phyloP scores from a whole-genome alignment of 2,329 filamentous ascomycete species.

The Colletotrichum musicola region DNA sequence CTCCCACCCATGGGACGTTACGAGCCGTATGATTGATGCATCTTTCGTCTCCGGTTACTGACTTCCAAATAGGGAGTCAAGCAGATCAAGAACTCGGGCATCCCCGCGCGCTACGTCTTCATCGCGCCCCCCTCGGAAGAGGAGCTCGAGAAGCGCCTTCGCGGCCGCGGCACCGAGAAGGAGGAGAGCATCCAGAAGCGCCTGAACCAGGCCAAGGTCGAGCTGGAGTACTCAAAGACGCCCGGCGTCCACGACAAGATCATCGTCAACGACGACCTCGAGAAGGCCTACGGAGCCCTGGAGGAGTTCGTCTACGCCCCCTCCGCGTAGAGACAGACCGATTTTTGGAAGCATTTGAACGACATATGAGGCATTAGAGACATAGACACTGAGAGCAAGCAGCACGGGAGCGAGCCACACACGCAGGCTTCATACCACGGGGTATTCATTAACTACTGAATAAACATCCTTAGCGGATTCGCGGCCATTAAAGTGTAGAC shows the following conservation, averaged over 20 bases:
- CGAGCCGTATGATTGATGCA: no score
- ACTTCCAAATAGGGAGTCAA: constrained; percentile 75
- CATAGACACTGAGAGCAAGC: neutral
- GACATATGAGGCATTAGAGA: neutral
- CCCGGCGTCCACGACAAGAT: constrained; percentile 64
- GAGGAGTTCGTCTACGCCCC: constrained; percentile 62
- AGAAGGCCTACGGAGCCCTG: constrained; percentile 64
- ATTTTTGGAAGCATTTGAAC: no score
- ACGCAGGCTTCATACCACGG: neutral
- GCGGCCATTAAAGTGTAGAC: constrained; percentile 47
- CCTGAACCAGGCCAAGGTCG: constrained; percentile 77
- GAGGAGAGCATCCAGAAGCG: constrained; percentile 79
- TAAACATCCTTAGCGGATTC: neutral
- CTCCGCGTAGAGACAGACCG: neutral
- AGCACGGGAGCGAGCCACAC: neutral
- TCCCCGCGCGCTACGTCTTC: constrained; percentile 86
- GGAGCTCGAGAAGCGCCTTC: constrained; percentile 79
- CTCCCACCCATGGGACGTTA: no score
- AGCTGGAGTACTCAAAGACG: constrained; percentile 79
- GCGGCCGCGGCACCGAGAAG: constrained; percentile 82
- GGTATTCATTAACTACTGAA: constrained; percentile 7
- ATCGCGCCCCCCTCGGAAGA: constrained; percentile 83
- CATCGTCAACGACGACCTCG: constrained; percentile 58
- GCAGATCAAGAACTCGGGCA: constrained; percentile 83
- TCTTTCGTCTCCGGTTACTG: neutral